Base-by-base conservation (phyloP, 306 rosid species). In the Potentilla sterilis region DNA sequence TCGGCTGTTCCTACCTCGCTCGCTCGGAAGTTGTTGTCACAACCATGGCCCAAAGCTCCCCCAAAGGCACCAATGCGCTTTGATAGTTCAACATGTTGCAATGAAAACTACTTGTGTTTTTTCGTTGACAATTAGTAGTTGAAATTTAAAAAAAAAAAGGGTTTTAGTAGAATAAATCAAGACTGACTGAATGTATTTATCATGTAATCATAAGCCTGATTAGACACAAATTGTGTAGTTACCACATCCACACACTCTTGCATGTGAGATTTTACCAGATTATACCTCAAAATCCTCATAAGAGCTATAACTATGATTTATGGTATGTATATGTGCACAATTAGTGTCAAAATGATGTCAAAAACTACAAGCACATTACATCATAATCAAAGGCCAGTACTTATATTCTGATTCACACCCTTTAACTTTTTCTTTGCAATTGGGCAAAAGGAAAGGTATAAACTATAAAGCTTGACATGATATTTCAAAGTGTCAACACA, bases 381-480 rank as follows among this genome's bases (percentile, higher is more conserved):
- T 35, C 41, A 64, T 37, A 3, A 8, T 64, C 46, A 64, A 37
- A n/a, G 28, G 69, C 44, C 67, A 64, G 9, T 10, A 64, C 43
- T 13, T 16, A 42, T 64, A 64, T 37, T 64, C 69, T 64, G 69
- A 16, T 64, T 64, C 15, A 64, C 7, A 14, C 15, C 66, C 69
- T 64, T 8, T 14, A 16, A 64, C 69, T 64, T 64, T 64, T 64
- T 9, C 16, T 40, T 57, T 41, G 51, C 18, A 57, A 21, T 41
- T 48, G 21, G 37, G 76, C 75, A 73, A 73, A 57, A 73, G 8
- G 41, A 57, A 72, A 57, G 42, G 13, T 64, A 35, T 22, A 5
- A 7, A 43, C 6, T 4, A 69, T 9, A 54, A 73, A 57, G 76
- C 22, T 57, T 24, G 67, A 57, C 41, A 21, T 55, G 40, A 57